Percentiles rank a stretch among this genome's conserved stretches.
phyloP scores from a whole-genome alignment of 2,329 filamentous ascomycete genomes.

The Parascedosporium putredinis region DNA sequence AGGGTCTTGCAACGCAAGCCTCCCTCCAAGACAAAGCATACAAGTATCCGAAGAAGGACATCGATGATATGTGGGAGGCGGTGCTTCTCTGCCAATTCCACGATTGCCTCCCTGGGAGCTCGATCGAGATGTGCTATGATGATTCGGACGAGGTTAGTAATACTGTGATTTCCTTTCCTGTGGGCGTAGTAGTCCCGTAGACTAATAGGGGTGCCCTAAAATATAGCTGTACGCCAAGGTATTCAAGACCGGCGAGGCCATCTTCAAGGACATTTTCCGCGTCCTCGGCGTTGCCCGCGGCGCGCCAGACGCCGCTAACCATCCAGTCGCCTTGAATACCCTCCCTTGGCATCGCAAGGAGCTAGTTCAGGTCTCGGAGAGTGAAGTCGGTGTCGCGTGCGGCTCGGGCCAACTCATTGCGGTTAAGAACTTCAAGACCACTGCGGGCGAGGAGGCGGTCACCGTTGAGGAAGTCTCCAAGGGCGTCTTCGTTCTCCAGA shows the following conservation, averaged over 20 bases:
- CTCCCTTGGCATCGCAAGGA: slow-evolving; percentile 76
- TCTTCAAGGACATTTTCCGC: slow-evolving; percentile 59
- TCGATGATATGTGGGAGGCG: slow-evolving; percentile 92
- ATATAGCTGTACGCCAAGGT: slow-evolving; percentile 66
- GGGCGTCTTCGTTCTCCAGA: slow-evolving; percentile 68
- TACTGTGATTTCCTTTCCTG: neutral
- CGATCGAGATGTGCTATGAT: slow-evolving; percentile 96
- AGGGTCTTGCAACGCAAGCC: slow-evolving; percentile 77
- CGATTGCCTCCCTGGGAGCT: slow-evolving; percentile 88
- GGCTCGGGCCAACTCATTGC: slow-evolving; percentile 43
- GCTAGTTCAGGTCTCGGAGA: slow-evolving; percentile 53
- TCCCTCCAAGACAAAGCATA: slow-evolving; percentile 64
- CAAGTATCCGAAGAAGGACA: slow-evolving; percentile 85
- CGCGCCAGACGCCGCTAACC: slow-evolving; percentile 27
- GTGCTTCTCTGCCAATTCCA: slow-evolving; percentile 94
- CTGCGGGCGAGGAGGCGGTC: slow-evolving; percentile 35
- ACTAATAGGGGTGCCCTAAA: slow-evolving; percentile 15
- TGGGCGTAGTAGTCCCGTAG: neutral
- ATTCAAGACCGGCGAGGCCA: slow-evolving; percentile 63
- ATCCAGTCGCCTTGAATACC: slow-evolving; percentile 66
- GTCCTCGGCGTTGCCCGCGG: slow-evolving; percentile 52
- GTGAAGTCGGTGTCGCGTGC: slow-evolving; percentile 42
- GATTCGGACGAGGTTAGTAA: slow-evolving; percentile 63
- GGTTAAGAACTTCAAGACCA: slow-evolving; percentile 38
- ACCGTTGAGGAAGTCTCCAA: slow-evolving; percentile 38